phyloP scores from a whole-genome alignment of 164 flowering plant genomes.

The Annona cherimola region DNA sequence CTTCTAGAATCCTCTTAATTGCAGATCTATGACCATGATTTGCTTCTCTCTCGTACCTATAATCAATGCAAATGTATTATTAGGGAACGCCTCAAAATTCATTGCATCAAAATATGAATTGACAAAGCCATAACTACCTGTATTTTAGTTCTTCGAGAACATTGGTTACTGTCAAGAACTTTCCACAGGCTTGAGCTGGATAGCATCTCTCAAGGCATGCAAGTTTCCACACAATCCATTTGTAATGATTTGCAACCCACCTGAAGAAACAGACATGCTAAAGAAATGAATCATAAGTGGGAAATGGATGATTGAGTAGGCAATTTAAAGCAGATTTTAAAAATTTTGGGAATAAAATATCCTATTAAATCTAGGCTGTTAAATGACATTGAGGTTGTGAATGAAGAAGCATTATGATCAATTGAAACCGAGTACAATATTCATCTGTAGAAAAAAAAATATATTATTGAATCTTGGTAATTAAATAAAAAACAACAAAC shows the following conservation, averaged over 20 bases:
- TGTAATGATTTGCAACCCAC: conserved; percentile 94
- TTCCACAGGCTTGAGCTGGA: conserved; percentile 44
- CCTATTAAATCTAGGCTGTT: too few relatives aligned
- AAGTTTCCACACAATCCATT: conserved; percentile 98
- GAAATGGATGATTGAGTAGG: not conserved
- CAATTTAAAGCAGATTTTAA: not conserved
- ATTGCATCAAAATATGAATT: not conserved
- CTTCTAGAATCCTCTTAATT: conserved; percentile 79
- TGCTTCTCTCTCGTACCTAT: conserved; percentile 93
- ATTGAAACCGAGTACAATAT: too few relatives aligned
- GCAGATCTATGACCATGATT: conserved; percentile 91
- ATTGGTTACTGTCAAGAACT: conserved; percentile 59
- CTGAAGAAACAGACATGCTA: conserved; percentile 26
- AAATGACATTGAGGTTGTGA: too few relatives aligned
- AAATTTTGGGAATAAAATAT: conserved; percentile 34
- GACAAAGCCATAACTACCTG: conserved; percentile 39
- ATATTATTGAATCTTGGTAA: not conserved
- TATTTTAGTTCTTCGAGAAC: conserved; percentile 90
- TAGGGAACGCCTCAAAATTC: not conserved
- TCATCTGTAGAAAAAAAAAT: not conserved
- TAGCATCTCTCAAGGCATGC: conserved; percentile 78
- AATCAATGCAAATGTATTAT: conserved; percentile 10
- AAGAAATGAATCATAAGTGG: not conserved
- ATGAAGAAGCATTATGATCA: too few relatives aligned
- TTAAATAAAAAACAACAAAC: not conserved